Percentiles rank a stretch among this genome's conserved stretches.
These are phyloP conservation scores for Entomophthora muscae DNA, from an alignment of 371 early-diverging fungal genomes.

Conservation along the genomic window DNA sequence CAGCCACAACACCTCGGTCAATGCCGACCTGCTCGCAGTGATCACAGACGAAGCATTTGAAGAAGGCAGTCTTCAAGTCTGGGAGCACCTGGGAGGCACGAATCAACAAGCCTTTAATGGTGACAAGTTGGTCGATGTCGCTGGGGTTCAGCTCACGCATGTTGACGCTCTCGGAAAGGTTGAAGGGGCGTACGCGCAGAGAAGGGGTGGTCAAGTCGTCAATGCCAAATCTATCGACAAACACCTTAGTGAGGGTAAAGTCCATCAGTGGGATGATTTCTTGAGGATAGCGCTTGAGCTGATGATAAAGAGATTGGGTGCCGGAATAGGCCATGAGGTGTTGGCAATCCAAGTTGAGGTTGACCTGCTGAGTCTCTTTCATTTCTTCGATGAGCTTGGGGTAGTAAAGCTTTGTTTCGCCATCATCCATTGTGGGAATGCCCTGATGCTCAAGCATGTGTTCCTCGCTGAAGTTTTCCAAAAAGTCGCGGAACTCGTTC, in stretches of 20 bases:
- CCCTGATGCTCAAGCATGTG: conserved; percentile 30
- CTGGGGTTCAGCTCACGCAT: conserved; percentile 92
- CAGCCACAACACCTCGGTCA: conserved; percentile 81
- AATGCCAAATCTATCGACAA: conserved; percentile 48
- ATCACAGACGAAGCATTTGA: conserved; percentile 81
- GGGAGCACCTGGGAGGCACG: conserved; percentile 89
- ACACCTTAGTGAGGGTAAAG: conserved; percentile 65
- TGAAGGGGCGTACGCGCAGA: conserved; percentile 76
- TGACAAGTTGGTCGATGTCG: conserved; percentile 95
- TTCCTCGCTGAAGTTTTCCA: conserved; percentile 50
- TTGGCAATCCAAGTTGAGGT: conserved; percentile 77
- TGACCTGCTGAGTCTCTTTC: conserved; percentile 28
- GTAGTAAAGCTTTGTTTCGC: conserved; percentile 41
- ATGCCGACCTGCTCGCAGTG: conserved; percentile 59
- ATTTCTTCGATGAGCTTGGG: conserved; percentile 38
- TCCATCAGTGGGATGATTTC: conserved; percentile 97
- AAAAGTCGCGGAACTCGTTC: conserved; percentile 75
- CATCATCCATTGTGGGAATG: conserved; percentile 21
- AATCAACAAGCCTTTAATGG: conserved; percentile 91
- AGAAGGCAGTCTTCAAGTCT: conserved; percentile 84
- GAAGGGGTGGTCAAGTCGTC: conserved; percentile 12
- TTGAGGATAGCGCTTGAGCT: conserved; percentile 89
- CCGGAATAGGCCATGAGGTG: conserved; percentile 56
- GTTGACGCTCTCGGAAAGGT: conserved; percentile 58
- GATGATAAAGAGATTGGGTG: conserved; percentile 52